Conservation (phyloP, 805 yeast species). For the Grigorovia yakushimaensis region DNA sequence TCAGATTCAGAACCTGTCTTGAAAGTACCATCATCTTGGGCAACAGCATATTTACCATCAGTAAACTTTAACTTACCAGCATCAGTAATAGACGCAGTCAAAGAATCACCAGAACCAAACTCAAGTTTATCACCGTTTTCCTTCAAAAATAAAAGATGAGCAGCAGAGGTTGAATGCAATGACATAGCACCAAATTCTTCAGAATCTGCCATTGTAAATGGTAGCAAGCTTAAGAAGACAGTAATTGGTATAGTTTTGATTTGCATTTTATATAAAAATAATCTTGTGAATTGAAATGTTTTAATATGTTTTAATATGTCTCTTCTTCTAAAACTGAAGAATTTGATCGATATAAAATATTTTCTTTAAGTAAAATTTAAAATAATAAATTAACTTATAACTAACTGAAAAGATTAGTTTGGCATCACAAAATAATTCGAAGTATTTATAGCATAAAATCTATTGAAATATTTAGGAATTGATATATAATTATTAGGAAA, state of each 20-base stretch:
- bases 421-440: too few relatives aligned
- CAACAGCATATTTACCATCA: constrained; percentile 26
- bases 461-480: too few relatives aligned
- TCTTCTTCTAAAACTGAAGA: too few relatives aligned
- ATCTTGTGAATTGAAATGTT: too few relatives aligned
- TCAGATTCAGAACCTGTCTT: constrained; percentile 15
- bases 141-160: constrained; percentile 24
- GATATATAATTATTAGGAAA: too few relatives aligned
- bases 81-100: constrained; percentile 22
- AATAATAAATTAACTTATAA: too few relatives aligned
- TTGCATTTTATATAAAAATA: constrained; percentile 9
- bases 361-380: too few relatives aligned
- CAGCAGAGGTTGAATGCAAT: constrained; percentile 29
- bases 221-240: constrained; percentile 21
- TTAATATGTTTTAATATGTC: too few relatives aligned
- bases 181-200: constrained; percentile 28
- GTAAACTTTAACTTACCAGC: constrained; percentile 23
- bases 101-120: constrained; percentile 7
- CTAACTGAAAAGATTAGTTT: too few relatives aligned
- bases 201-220: constrained; percentile 28
- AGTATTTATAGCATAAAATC: too few relatives aligned
- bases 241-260: constrained; percentile 12
- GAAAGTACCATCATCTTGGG: constrained; percentile 15
- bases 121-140: constrained; percentile 11
- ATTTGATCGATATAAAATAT: too few relatives aligned